Evolutionary conservation across 2,329 filamentous ascomycete species (phyloP), one percentile per base, ranked within the genome.

Genomic region (Septoria petroselini): DNA sequence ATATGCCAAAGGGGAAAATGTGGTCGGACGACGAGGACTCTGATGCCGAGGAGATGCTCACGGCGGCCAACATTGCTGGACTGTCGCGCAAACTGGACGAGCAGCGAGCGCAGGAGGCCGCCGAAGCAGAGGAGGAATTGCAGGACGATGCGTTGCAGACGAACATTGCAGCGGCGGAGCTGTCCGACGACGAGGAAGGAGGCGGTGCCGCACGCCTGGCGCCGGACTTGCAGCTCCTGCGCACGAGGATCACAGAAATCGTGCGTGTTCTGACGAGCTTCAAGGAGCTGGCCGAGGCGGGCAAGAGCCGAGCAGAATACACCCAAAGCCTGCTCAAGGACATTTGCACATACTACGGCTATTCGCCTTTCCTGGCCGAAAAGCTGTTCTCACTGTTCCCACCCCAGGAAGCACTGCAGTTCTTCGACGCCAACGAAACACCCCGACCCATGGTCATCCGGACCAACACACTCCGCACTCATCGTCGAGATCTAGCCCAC

Each of bases 361-460:
- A 98, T 76, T 94, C 88, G 3, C 82, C 86, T 30, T 97, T 86
- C 72, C 79, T 98, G n/a, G 93, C 91, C 3, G 88, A 95, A 71
- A 98, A 97, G 77, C 83, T 98, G 12, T 90, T 91, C 74, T 85
- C 86, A 65, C 82, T 98, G 5, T 97, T 98, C 73, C 83, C 90
- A 1, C 88, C 93, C 0, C 84, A 86, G 62, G 93, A 98, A 73
- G 93, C 93, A 0, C 94, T 97, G 62, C 91, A 91, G 47, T 98
- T 98, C 73, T 97, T 98, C 74, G 93, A 98, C 73, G 91, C 91
- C 63, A 98, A 98, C 82, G 93, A 98, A 73, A 90, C 88, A 21
- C 83, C 90, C 11, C 83, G 93, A 43, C 93, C 93, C 3, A 84
- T 98, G 51, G 93, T 98, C 58, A 94, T 98, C 67, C 85, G 93